phyloP scores from a whole-genome alignment of 2,329 filamentous ascomycete species.

The Orbilia brochopaga region DNA sequence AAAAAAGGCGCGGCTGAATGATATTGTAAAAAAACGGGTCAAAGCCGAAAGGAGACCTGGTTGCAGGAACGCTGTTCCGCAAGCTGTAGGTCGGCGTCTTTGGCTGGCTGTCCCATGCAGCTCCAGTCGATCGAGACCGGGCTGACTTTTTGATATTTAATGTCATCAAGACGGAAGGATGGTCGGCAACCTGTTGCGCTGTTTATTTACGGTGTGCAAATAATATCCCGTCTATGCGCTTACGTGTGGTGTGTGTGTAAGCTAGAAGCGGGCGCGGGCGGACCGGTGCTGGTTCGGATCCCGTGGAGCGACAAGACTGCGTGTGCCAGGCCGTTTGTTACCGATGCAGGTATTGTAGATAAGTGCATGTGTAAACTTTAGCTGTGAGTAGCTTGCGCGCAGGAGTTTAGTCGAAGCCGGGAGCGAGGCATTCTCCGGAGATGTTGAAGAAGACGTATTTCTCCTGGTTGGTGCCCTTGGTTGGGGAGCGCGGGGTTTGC shows the following conservation, averaged over 20 bases:
- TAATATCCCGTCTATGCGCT: slow-evolving; percentile 20
- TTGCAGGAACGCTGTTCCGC: slow-evolving; percentile 49
- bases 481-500: slow-evolving; percentile 45
- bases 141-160: slow-evolving; percentile 21
- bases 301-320: slow-evolving; percentile 41
- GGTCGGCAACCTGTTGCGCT: slow-evolving; percentile 48
- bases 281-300: slow-evolving; percentile 40
- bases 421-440: slow-evolving; percentile 42
- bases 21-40: slow-evolving; percentile 25
- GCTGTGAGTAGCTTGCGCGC: slow-evolving; percentile 37
- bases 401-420: slow-evolving; percentile 48
- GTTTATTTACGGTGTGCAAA: slow-evolving; percentile 40
- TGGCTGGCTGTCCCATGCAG: slow-evolving; percentile 11
- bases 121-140: slow-evolving; percentile 21
- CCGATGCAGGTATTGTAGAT: slow-evolving; percentile 23
- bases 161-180: slow-evolving; percentile 4
- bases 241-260: not conserved
- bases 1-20: slow-evolving; percentile 41
- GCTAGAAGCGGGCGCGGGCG: slow-evolving; percentile 23
- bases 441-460: slow-evolving; percentile 51
- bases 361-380: slow-evolving; percentile 30
- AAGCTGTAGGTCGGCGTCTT: slow-evolving; percentile 50
- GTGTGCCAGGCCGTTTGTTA: slow-evolving; percentile 44
- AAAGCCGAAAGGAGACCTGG: slow-evolving; percentile 44
- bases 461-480: slow-evolving; percentile 41